Conservation (phyloP, 495 filamentous ascomycete species). For the Neurospora africana region DNA sequence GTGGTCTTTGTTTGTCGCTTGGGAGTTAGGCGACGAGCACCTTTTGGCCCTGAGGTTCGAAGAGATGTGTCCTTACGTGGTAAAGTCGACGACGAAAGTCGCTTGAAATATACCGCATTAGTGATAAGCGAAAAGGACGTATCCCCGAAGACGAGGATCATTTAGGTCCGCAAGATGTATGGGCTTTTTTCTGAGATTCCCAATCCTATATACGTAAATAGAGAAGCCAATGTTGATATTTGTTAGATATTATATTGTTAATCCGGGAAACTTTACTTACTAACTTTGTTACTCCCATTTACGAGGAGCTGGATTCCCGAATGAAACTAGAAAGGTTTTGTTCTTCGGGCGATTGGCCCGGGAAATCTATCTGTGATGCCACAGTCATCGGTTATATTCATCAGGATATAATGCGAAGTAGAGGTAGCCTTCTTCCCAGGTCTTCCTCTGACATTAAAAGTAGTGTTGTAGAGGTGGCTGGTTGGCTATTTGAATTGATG, state of each 20-base stretch:
- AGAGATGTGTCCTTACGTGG: not conserved
- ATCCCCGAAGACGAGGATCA: not conserved
- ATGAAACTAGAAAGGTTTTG: not conserved
- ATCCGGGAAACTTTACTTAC: not conserved
- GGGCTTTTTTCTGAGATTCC: not conserved
- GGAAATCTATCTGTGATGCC: not conserved
- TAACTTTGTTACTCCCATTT: not conserved
- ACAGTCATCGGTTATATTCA: not conserved
- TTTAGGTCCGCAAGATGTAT: not conserved
- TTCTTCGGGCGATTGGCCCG: not conserved
- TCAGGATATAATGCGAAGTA: not conserved
- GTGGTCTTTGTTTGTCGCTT: not conserved
- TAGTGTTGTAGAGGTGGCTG: not conserved
- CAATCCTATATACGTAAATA: not conserved
- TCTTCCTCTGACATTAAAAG: not conserved
- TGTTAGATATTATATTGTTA: not conserved
- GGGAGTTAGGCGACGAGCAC: not conserved
- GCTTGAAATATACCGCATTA: not conserved
- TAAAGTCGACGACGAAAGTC: not conserved
- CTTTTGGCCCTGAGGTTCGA: not conserved
- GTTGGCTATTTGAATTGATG: not conserved
- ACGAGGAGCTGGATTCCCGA: not conserved
- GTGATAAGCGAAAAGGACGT: no score
- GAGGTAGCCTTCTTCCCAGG: not conserved
- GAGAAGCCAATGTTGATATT: not conserved